Percentiles rank a stretch among this genome's conserved stretches.
Evolutionary conservation across 495 filamentous ascomycete genomes (phyloP).

Genomic region (Aspergillus taichungensis): DNA sequence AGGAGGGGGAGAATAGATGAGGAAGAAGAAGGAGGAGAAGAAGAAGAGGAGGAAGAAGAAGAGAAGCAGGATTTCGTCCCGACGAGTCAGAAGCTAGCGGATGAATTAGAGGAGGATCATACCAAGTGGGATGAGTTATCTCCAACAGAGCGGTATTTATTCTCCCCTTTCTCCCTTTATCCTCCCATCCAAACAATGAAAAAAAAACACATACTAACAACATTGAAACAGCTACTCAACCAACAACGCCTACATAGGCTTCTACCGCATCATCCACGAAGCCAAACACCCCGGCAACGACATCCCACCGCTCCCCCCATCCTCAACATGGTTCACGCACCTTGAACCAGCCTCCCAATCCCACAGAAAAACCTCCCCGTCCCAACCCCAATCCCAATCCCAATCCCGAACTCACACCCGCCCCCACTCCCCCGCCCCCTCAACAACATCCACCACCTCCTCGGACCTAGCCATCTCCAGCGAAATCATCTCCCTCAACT

Average conservation of each 20-base stretch:
- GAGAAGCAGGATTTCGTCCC: constrained; percentile 14
- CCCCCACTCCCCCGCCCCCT: constrained; percentile 13
- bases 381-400: constrained; percentile 5
- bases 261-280: constrained; percentile 72
- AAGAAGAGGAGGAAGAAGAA: constrained; percentile 13
- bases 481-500: constrained; percentile 63
- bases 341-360: constrained; percentile 26
- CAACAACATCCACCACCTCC: constrained; percentile 31
- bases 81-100: constrained; percentile 19
- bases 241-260: constrained; percentile 70
- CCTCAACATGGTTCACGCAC: constrained; percentile 63
- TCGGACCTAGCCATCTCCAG: constrained; percentile 63
- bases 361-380: constrained; percentile 10
- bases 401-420: constrained; percentile 1
- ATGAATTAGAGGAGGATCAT: constrained; percentile 16
- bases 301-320: constrained; percentile 53
- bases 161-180: background rate
- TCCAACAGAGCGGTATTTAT: constrained; percentile 29
- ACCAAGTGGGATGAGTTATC: constrained; percentile 27
- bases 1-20: constrained; percentile 12
- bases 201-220: too few species aligned
- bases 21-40: constrained; percentile 17
- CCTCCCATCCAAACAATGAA: background rate
- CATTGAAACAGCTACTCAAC: constrained; percentile 47
- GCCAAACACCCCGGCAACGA: constrained; percentile 57